Conservation (phyloP, 768 basidiomycete genomes). For the Chiua virens region DNA sequence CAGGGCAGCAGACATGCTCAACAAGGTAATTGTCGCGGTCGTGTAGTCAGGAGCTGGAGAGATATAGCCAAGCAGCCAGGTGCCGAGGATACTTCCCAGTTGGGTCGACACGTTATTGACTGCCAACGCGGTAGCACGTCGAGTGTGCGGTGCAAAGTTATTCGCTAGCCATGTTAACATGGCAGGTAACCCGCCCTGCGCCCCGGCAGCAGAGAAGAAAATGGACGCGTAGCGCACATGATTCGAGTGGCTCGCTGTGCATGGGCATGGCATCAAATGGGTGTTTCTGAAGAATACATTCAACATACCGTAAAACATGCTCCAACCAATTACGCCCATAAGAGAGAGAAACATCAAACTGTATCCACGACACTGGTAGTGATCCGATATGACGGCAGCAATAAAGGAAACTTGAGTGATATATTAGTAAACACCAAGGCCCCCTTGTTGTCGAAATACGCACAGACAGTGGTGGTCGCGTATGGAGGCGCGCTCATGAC, state of each 20-base stretch:
- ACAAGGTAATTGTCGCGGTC: slow-evolving; percentile 41
- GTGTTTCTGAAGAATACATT: neutral
- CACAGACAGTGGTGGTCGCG: slow-evolving; percentile 46
- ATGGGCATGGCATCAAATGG: neutral
- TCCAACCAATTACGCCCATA: slow-evolving; percentile 50
- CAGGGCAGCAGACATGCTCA: slow-evolving; percentile 41
- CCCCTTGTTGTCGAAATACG: slow-evolving; percentile 14
- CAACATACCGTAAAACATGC: slow-evolving; percentile 50
- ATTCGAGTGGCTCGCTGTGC: slow-evolving; percentile 29
- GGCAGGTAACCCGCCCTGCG: slow-evolving; percentile 50
- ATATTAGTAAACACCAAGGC: neutral
- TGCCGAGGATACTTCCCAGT: slow-evolving; percentile 56
- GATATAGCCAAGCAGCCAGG: slow-evolving; percentile 56
- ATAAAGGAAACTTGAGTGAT: slow-evolving; percentile 33
- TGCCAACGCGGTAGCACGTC: slow-evolving; percentile 59
- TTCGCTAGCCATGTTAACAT: slow-evolving; percentile 62
- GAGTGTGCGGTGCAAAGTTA: slow-evolving; percentile 55
- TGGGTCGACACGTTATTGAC: slow-evolving; percentile 55
- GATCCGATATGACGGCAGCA: slow-evolving; percentile 52
- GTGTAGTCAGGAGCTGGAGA: slow-evolving; percentile 51
- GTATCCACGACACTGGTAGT: slow-evolving; percentile 50
- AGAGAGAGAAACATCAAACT: slow-evolving; percentile 44
- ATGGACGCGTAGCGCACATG: slow-evolving; percentile 54
- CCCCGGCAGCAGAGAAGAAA: slow-evolving; percentile 54
- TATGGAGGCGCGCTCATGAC: slow-evolving; percentile 63